Evolutionary conservation across 495 filamentous ascomycete species (phyloP), one percentile per base, ranked within the genome.

Genomic region (Daldinia caldariorum): DNA sequence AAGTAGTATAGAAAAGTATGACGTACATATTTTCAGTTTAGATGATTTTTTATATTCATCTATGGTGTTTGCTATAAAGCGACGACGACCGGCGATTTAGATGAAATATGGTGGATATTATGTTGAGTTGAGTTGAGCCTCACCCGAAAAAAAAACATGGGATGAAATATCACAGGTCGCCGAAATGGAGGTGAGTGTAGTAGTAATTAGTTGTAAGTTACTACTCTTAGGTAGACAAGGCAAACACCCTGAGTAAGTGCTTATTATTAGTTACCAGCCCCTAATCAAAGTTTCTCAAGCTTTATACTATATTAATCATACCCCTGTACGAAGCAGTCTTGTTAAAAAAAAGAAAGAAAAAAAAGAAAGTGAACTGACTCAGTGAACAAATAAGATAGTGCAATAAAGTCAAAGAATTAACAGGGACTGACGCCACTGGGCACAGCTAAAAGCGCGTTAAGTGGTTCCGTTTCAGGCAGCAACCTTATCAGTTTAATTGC

Each of bases 401-500:
- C 20, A 10, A 39, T 22, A 38, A n/a, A n/a, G 16, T 0, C 12
- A 38, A 20, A 57, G 54, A 57, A 39, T 22, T 57, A 38, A 22
- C 32, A 38, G n/a, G 18, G 54, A 26, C 18, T 32, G 54, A 57
- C 54, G 32, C 54, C 32, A 26, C 35, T 7, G 6, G 13, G 16
- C 9, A 38, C 12, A 55, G 51, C 29, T 32, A 55, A 54, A 12
- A 3, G 53, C 69, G 69, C 69, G 69, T 71, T 71, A 71, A 71
- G 69, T 67, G 63, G 31, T 71, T 71, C 58, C 59, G 47, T 63
- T 63, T 67, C 31, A 61, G 50, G 56, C n/a, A 31, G 16, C 13
- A n/a, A 57, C 38, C 51, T 64, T 66, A 66, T 66, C 63, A 63
- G 62, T 67, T 63, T 63, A 67, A 67, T 71, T 60, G 63, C n/a